Percentiles rank a stretch among this genome's conserved stretches.
Evolutionary conservation across 169 alveolate species (phyloP).

Genomic region (Besnoitia besnoiti): DNA sequence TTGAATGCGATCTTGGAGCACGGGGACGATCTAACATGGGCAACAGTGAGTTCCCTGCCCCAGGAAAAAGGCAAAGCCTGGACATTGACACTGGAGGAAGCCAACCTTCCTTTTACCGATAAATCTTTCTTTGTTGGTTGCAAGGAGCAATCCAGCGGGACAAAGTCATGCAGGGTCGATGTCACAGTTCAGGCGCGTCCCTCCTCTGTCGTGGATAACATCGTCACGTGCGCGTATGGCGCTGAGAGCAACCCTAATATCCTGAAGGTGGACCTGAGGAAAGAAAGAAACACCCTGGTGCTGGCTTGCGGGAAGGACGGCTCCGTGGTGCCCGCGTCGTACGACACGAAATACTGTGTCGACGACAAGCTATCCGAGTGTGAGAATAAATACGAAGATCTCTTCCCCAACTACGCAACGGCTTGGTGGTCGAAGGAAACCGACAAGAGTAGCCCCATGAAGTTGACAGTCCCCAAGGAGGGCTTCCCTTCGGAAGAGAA

Average conservation of each 20-base stretch:
- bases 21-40: neutral
- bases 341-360: neutral
- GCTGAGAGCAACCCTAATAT: neutral
- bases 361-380: neutral
- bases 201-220: neutral
- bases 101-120: neutral
- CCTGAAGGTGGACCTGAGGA: neutral
- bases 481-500: neutral
- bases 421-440: neutral
- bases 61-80: neutral
- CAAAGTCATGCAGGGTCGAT: neutral
- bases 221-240: neutral
- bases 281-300: neutral
- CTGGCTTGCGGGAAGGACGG: neutral
- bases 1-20: neutral
- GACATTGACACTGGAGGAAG: neutral
- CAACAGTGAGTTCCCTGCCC: too few species aligned
- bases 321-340: neutral
- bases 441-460: neutral
- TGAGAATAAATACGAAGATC: neutral
- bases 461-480: neutral
- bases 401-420: neutral
- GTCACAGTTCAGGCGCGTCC: neutral
- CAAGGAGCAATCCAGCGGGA: neutral
- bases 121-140: neutral